These are phyloP conservation scores for Pichia manshurica DNA, from an alignment of 805 yeast genomes.

Conservation along the genomic window DNA sequence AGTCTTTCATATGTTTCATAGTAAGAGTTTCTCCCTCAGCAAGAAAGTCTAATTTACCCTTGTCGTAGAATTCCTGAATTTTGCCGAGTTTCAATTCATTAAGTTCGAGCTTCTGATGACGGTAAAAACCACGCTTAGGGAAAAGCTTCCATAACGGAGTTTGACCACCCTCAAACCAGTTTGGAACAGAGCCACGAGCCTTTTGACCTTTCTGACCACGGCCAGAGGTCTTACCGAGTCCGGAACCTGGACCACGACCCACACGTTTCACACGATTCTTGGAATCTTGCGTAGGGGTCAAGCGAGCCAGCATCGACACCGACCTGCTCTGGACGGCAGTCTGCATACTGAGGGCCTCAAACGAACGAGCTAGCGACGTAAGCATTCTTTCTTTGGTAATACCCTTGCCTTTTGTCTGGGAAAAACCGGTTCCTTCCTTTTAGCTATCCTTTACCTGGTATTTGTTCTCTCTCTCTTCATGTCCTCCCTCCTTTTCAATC, in stretches of 20 bases:
- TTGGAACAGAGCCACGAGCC: constrained; percentile 84
- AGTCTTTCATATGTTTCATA: constrained; percentile 69
- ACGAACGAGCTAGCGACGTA: neutral
- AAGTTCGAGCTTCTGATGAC: constrained; percentile 49
- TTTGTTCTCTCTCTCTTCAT: too few relatives aligned
- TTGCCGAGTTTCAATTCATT: constrained; percentile 59
- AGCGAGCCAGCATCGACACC: constrained; percentile 44
- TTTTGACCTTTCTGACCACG: constrained; percentile 99
- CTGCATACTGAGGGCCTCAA: neutral
- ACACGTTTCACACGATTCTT: constrained; percentile 60
- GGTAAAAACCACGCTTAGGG: constrained; percentile 84
- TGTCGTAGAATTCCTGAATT: constrained; percentile 64
- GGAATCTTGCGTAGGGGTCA: constrained; percentile 59
- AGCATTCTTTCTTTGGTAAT: neutral
- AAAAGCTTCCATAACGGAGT: constrained; percentile 81
- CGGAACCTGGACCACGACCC: constrained; percentile 95
- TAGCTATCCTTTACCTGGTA: too few relatives aligned
- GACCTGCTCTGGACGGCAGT: constrained; percentile 18
- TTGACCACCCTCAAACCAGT: constrained; percentile 99
- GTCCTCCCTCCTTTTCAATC: too few relatives aligned
- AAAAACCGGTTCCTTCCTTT: too few relatives aligned
- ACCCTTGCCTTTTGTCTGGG: neutral
- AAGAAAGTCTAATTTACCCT: constrained; percentile 53
- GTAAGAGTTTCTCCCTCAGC: constrained; percentile 58
- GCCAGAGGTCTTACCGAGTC: constrained; percentile 90